Conservation (phyloP, 2,329 filamentous ascomycete genomes). For the Hymenoscyphus salicellus region DNA sequence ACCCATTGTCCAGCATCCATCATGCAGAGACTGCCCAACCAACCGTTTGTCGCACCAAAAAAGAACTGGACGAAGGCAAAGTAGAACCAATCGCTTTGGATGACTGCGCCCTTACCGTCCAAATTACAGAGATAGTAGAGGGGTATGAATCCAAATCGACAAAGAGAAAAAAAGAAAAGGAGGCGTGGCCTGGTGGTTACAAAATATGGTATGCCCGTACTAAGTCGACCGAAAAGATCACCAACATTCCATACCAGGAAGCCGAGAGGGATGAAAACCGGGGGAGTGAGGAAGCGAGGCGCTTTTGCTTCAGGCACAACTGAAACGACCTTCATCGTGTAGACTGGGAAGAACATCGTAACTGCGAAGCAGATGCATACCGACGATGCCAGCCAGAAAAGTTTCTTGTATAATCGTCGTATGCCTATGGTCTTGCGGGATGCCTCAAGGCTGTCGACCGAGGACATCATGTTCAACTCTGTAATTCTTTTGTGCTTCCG, state of each 20-base stretch:
- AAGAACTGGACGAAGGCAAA: slow-evolving; percentile 75
- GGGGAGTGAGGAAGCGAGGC: slow-evolving; percentile 62
- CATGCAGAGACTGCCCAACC: slow-evolving; percentile 84
- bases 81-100: slow-evolving; percentile 85
- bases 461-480: slow-evolving; percentile 50
- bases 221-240: slow-evolving; percentile 73
- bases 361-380: slow-evolving; percentile 78
- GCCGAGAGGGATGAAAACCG: slow-evolving; percentile 81
- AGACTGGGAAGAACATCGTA: slow-evolving; percentile 95
- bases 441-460: slow-evolving; percentile 50
- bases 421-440: slow-evolving; percentile 55
- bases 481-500: slow-evolving; percentile 55
- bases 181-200: slow-evolving; percentile 60
- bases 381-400: slow-evolving; percentile 73
- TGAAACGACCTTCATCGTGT: slow-evolving; percentile 67
- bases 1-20: slow-evolving; percentile 84
- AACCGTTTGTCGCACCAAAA: slow-evolving; percentile 85
- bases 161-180: slow-evolving; percentile 65
- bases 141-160: slow-evolving; percentile 70
- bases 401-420: slow-evolving; percentile 66
- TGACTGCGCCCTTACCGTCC: slow-evolving; percentile 66
- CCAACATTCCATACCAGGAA: slow-evolving; percentile 94
- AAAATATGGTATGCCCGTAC: slow-evolving; percentile 57
- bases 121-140: slow-evolving; percentile 91
- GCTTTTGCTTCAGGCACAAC: slow-evolving; percentile 42